A percentile compares a stretch with the other conserved stretches of the same genome.
Conservation (phyloP, 2,329 filamentous ascomycete genomes). For the Cadophora sp. region DNA sequence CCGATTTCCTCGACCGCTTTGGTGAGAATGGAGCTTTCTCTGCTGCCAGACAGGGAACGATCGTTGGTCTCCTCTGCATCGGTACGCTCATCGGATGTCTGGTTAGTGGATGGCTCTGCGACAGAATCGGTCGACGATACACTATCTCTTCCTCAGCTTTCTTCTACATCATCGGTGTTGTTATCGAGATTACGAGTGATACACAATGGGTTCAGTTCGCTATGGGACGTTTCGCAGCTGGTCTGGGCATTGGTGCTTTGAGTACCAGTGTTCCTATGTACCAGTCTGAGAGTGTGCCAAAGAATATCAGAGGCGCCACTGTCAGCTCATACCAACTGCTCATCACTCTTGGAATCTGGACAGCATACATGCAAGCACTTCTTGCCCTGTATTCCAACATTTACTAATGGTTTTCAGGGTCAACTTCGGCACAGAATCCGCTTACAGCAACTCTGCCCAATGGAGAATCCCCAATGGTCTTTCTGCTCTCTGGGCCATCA, state of each 20-base stretch:
- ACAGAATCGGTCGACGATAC: conserved; percentile 65
- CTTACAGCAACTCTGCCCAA: conserved; percentile 53
- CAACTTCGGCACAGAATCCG: conserved; percentile 64
- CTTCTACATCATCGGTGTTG: conserved; percentile 68
- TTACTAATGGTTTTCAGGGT: conserved; percentile 50
- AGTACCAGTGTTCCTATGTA: conserved; percentile 73
- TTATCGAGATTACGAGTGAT: conserved; percentile 66
- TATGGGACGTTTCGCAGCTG: conserved; percentile 69
- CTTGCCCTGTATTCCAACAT: neutral
- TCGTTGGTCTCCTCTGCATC: conserved; percentile 67
- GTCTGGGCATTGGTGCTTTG: conserved; percentile 68
- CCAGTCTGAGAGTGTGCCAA: conserved; percentile 69
- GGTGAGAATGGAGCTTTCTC: conserved; percentile 57
- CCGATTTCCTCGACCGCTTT: conserved; percentile 62
- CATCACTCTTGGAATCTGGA: conserved; percentile 72
- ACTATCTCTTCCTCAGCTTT: conserved; percentile 69
- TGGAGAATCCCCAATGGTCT: conserved; percentile 69
- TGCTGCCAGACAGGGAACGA: conserved; percentile 66
- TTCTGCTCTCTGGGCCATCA: conserved; percentile 61
- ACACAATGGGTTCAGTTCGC: conserved; percentile 68
- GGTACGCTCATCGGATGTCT: conserved; percentile 66
- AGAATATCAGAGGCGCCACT: conserved; percentile 68
- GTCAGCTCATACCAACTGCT: conserved; percentile 72
- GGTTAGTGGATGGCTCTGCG: conserved; percentile 64
- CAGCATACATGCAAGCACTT: conserved; percentile 54